Evolutionary conservation across 2,329 filamentous ascomycete genomes (phyloP), one percentile per base, ranked within the genome.

Genomic region (Camptophora hylomeconis): DNA sequence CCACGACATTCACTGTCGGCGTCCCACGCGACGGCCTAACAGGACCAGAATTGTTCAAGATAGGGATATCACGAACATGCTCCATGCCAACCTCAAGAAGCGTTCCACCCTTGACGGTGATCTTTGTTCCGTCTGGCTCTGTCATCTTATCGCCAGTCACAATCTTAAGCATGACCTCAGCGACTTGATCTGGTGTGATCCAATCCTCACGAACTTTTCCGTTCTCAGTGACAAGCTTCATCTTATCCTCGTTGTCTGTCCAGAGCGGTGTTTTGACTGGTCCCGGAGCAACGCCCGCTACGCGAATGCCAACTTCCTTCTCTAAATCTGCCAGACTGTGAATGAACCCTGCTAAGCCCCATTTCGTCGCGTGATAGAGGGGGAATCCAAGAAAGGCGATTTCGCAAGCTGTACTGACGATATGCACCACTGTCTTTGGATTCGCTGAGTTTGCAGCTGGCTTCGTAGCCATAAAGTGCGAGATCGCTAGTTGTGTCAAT

Each of bases 111-210:
- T 18, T 25, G 16, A 31, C 7, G 4, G 29, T 13, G 14, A 31
- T 11, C 17, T 13, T 7, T 21, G 26, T 24, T 17, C 29, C 29
- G 11, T 26, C 26, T 3, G 29, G 14, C 15, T 25, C 26, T 9
- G 16, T 24, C 7, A 31, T 20, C 17, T 31, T 12, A 16, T 31
- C 13, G 8, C 21, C 29, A 3, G 24, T 26, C 17, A 23, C 26
- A 5, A 31, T 21, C 11, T 31, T 31, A 14, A 24, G 26, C 69
- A 75, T 74, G 2, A 64, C 65, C 22, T 63, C 56, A 0, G 68
- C 69, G 0, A 75, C 69, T 40, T 74, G 67, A 40, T 74, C 68
- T 0, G 69, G 57, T n/a, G 61, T 67, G 9, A 71, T 67, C 69
- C 69, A 75, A 34, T 49, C 55, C 42, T 73, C 69, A n/a, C 26